A percentile compares a stretch with the other conserved stretches of the same genome.
Conservation (phyloP, 768 basidiomycete genomes). For the Leucosporidium yakuticum region DNA sequence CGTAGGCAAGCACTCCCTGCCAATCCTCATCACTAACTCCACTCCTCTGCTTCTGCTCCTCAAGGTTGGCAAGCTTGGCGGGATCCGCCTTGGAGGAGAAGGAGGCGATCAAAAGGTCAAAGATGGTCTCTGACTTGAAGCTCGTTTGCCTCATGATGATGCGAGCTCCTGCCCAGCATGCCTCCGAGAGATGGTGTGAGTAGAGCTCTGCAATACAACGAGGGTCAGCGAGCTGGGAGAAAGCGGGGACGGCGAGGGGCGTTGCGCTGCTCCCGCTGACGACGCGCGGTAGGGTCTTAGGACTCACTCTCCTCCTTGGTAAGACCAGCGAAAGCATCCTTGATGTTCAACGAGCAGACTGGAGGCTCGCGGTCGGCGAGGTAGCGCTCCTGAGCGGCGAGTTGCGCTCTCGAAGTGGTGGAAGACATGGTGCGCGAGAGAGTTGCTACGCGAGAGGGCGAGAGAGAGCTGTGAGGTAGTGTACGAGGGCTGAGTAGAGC, state of each 20-base stretch:
- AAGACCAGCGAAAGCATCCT: conserved; percentile 53
- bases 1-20: conserved; percentile 64
- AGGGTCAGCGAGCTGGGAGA: not conserved
- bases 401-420: too few relatives aligned
- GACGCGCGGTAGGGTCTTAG: not conserved
- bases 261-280: not conserved
- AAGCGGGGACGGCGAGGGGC: not conserved
- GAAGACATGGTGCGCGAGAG: too few relatives aligned
- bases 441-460: too few relatives aligned
- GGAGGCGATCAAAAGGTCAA: conserved; percentile 36
- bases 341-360: conserved; percentile 64
- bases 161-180: conserved; percentile 72
- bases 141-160: conserved; percentile 51
- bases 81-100: conserved; percentile 20
- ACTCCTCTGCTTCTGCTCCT: conserved; percentile 52
- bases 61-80: conserved; percentile 48
- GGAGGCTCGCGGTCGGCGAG: conserved; percentile 72
- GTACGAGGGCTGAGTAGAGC: too few relatives aligned
- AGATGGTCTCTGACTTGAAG: conserved; percentile 26
- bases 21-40: conserved; percentile 59
- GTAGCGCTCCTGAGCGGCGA: conserved; percentile 52
- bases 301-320: conserved; percentile 58
- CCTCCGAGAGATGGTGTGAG: conserved; percentile 52
- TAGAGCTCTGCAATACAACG: conserved; percentile 52
- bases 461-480: too few relatives aligned